phyloP scores from a whole-genome alignment of 371 early-diverging fungal genomes.

The Amoeboradix gromovi region DNA sequence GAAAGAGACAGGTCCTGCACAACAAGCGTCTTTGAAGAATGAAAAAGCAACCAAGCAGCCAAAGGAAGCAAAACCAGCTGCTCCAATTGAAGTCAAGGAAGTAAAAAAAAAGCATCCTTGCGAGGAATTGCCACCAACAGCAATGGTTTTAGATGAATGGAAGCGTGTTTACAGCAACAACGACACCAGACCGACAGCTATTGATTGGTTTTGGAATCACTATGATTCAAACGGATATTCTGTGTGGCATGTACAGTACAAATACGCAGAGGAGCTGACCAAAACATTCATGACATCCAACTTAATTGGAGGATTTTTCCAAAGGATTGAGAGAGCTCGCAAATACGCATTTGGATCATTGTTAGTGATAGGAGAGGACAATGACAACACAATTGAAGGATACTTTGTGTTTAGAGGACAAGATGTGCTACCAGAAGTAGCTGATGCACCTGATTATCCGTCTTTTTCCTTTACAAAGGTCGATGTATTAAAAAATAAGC shows the following conservation, averaged over 20 bases:
- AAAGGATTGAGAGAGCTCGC: conserved; percentile 64
- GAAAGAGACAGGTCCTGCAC: neutral
- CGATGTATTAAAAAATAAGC: conserved; percentile 14
- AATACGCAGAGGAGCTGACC: conserved; percentile 59
- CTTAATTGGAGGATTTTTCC: conserved; percentile 67
- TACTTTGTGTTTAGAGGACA: conserved; percentile 75
- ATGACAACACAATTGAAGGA: conserved; percentile 62
- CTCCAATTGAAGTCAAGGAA: conserved; percentile 6
- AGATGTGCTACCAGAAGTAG: conserved; percentile 52
- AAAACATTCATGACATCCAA: conserved; percentile 52
- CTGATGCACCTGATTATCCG: conserved; percentile 59
- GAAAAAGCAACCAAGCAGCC: conserved; percentile 10
- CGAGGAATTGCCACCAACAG: conserved; percentile 51
- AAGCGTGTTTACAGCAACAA: conserved; percentile 89
- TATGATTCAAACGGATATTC: conserved; percentile 56
- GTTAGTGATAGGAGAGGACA: conserved; percentile 50
- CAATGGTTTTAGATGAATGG: conserved; percentile 43
- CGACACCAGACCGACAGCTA: conserved; percentile 42
- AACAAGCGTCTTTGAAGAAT: conserved; percentile 3
- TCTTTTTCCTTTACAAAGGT: conserved; percentile 53
- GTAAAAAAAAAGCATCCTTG: conserved; percentile 24
- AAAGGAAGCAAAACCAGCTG: neutral
- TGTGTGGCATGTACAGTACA: conserved; percentile 56
- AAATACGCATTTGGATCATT: conserved; percentile 81
- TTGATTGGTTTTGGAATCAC: conserved; percentile 76